Evolutionary conservation across 2,329 filamentous ascomycete species (phyloP), one percentile per base, ranked within the genome.

Genomic region (Cephalotrichum gorgonifer): DNA sequence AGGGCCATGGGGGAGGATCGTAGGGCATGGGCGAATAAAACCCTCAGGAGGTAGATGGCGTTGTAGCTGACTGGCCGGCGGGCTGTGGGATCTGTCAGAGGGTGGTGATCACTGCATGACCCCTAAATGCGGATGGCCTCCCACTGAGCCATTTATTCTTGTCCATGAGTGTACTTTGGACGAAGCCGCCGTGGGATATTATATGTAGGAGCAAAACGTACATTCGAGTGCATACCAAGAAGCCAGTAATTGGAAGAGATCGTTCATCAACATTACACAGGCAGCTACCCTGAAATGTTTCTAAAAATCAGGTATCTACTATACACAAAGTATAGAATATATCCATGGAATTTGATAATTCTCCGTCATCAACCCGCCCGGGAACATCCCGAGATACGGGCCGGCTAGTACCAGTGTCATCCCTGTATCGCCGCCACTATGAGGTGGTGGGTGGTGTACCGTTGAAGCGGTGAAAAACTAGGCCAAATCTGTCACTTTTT

Each of bases 41-140:
- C n/a, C n/a, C n/a, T n/a, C n/a, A n/a, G n/a, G n/a, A n/a, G n/a
- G n/a, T n/a, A n/a, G n/a, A n/a, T n/a, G n/a, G n/a, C n/a, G n/a
- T n/a, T n/a, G n/a, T n/a, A n/a, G n/a, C n/a, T n/a, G n/a, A n/a
- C n/a, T 22, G 17, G 15, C 6, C 35, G 35, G 35, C 22, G 17
- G 35, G n/a, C 22, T 20, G 35, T 20, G 35, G 17, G 35, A 39
- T 39, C 35, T 20, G 3, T 20, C 35, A 39, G 35, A 39, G 35
- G 41, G 26, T 43, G 41, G 12, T 43, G 41, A 43, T 43, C 41
- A 17, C 41, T 43, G 41, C 41, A 26, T 43, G 41, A 43, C 41
- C 41, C 41, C 23, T 26, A 43, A 39, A 39, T 22, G 35, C 17
- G 20, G 35, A 20, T 9, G 17, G 7, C n/a, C 22, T 3, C 35